These are phyloP conservation scores for Camellia granthamiana DNA, from an alignment of 148 eudicot species.

Conservation along the genomic window DNA sequence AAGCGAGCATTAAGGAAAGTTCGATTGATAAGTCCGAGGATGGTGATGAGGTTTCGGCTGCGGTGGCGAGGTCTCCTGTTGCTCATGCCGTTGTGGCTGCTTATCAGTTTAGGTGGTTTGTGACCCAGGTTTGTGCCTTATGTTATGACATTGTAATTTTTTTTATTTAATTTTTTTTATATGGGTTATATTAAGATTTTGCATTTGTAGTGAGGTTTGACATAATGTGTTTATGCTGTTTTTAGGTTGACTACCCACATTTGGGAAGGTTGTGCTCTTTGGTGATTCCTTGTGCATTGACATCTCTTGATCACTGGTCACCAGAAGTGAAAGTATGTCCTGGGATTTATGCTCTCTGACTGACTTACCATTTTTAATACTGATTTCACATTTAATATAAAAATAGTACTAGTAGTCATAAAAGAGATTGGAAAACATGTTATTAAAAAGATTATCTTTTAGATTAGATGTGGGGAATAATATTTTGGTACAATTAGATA, in stretches of 20 bases:
- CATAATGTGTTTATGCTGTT: slow-evolving; percentile 3
- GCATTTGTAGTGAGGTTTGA: not conserved
- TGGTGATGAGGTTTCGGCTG: slow-evolving; percentile 66
- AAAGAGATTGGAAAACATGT: not conserved
- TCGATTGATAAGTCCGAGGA: slow-evolving; percentile 51
- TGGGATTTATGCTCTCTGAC: not conserved
- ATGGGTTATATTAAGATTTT: not conserved
- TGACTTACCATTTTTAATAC: not conserved
- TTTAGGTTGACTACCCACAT: slow-evolving; percentile 53
- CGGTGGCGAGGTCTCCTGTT: slow-evolving; percentile 67
- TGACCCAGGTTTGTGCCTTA: slow-evolving; percentile 57
- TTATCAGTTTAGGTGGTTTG: slow-evolving; percentile 79
- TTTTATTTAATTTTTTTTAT: not conserved
- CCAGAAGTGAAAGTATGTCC: slow-evolving; percentile 78
- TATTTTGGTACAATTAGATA: not conserved
- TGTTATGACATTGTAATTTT: not conserved
- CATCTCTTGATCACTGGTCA: slow-evolving; percentile 98
- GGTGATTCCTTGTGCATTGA: slow-evolving; percentile 78
- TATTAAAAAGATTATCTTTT: not conserved
- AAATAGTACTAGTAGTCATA: not conserved
- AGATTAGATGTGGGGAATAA: not conserved
- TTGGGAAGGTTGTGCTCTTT: slow-evolving; percentile 62
- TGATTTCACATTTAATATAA: not conserved
- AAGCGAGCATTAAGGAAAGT: slow-evolving; percentile 68
- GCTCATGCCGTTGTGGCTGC: slow-evolving; percentile 82